Evolutionary conservation across 768 basidiomycete species (phyloP).

Genomic region (Naganishia friedmannii): DNA sequence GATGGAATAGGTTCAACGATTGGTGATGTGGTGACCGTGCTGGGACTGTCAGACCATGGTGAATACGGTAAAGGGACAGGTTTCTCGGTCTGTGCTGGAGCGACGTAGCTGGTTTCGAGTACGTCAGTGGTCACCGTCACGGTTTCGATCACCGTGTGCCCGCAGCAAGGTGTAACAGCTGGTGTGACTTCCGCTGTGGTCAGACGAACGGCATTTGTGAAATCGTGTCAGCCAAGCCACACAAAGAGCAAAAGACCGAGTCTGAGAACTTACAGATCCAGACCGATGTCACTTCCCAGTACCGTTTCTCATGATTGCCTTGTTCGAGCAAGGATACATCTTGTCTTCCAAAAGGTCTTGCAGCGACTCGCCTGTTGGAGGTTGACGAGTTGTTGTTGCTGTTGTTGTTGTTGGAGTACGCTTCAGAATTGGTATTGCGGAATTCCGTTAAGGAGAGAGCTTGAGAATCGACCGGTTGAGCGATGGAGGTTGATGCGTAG

Average conservation of each 20-base stretch:
- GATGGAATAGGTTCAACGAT: background rate
- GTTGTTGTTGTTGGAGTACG: no score
- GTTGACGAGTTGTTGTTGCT: no score
- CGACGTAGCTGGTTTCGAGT: background rate
- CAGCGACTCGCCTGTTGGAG: background rate
- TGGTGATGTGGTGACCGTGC: background rate
- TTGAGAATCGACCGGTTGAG: background rate
- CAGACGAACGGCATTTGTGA: background rate
- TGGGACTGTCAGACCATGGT: background rate
- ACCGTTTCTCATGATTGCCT: conserved; percentile 4
- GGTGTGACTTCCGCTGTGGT: background rate
- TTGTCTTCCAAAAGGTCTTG: background rate
- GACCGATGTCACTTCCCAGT: conserved; percentile 9
- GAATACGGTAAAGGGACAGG: background rate
- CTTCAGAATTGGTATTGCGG: background rate
- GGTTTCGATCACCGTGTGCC: background rate
- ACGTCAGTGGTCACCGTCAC: background rate
- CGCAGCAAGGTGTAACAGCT: background rate
- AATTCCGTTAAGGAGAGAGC: background rate
- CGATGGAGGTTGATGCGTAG: background rate
- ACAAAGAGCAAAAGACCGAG: no score
- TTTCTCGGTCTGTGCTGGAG: background rate
- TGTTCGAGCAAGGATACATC: background rate
- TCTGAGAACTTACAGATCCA: conserved; percentile 1
- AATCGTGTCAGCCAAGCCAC: background rate